Evolutionary conservation across 1,284 basidiomycete genomes (phyloP), one percentile per base, ranked within the genome.

Genomic region (Irpex sp.): DNA sequence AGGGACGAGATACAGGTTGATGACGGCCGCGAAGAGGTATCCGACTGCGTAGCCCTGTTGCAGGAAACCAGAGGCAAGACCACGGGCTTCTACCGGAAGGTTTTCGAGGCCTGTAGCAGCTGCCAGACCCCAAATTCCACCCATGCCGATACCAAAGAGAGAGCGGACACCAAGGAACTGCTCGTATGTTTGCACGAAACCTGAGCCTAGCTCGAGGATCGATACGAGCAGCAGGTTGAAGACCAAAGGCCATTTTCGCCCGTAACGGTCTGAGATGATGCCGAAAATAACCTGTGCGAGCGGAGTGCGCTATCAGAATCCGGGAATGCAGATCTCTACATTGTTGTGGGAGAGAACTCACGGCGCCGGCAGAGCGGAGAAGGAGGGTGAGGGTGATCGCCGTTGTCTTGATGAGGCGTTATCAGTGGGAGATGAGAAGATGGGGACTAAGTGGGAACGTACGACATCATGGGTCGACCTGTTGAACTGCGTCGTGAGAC

Each of bases 331-430:
- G 58, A 49, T n/a, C 15, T 40, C 34, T 36, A 19, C 21, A 19
- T 52, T 15, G 8, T 52, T 52, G n/a, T 34, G 61, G 3, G 49
- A 13, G 34, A 17, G 48, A 57, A 69, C 81, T 76, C 63, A 89
- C 85, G 37, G 96, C 96, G 26, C 96, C 97, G 37, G 86, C 77
- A 1, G 92, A 91, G 60, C 97, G 88, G 81, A 97, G 94, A 37
- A 98, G 86, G 1, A 98, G 82, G 0, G 96, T 98, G 57, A 98
- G 83, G 2, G 96, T 98, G 73, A 99, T 96, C 5, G 94, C 85
- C 34, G 87, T 87, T 57, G 92, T 90, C 88, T 91, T 68, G 13
- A 47, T 9, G 1, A 34, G 11, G 34, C 49, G 21, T 40, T 15
- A 38, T 64, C 31, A 17, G 62, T 58, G 40, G 38, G 57, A 21